Percentiles rank a stretch among this genome's conserved stretches.
phyloP scores from a whole-genome alignment of 345 rosid species.

The Euphorbia lathyris region DNA sequence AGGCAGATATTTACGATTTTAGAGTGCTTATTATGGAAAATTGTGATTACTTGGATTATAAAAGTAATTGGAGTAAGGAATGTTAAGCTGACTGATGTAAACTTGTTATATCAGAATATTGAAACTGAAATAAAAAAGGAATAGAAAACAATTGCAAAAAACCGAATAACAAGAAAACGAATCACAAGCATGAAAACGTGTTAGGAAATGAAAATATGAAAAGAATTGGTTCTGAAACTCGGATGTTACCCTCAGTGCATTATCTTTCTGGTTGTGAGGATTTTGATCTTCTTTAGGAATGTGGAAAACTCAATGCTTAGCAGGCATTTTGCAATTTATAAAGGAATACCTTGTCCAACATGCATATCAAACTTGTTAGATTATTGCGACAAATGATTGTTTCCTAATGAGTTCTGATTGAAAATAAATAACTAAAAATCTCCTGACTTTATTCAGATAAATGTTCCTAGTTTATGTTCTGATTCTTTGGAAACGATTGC shows the following conservation, averaged over 20 bases:
- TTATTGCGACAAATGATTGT: neutral
- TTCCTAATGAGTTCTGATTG: neutral
- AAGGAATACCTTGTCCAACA: neutral
- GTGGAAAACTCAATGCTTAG: neutral
- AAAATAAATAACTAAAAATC: neutral
- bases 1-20: neutral
- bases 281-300: neutral
- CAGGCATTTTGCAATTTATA: neutral
- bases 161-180: too few species aligned
- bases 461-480: constrained; percentile 5
- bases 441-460: neutral
- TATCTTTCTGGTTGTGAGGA: too few species aligned
- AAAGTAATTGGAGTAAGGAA: neutral
- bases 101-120: too few species aligned
- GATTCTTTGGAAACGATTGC: constrained; percentile 10
- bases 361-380: neutral
- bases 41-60: constrained; percentile 1
- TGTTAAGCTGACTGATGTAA: too few species aligned
- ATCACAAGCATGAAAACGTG: too few species aligned
- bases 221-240: too few species aligned
- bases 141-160: too few species aligned
- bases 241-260: too few species aligned
- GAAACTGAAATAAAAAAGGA: too few species aligned
- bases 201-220: too few species aligned
- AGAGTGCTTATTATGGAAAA: neutral